Percentiles rank a stretch among this genome's conserved stretches.
These are phyloP conservation scores for Obba rivulosa DNA, from an alignment of 768 basidiomycete genomes.

Conservation along the genomic window DNA sequence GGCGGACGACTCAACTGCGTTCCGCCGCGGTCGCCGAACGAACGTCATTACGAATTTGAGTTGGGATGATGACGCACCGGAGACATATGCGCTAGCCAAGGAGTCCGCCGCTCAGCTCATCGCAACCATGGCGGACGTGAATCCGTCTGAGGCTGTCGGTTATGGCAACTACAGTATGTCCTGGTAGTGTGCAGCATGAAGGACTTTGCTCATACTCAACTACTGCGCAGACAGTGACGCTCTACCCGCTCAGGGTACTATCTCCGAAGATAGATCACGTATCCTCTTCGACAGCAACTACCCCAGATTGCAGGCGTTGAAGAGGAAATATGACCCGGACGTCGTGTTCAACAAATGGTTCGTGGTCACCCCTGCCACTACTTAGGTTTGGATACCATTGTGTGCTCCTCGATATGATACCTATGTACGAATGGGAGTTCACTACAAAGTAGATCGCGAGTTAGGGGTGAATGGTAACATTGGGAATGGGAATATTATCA, in stretches of 20 bases:
- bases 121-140: conserved; percentile 17
- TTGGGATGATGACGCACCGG: conserved; percentile 25
- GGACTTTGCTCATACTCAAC: no score
- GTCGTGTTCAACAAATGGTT: conserved; percentile 31
- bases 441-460: no score
- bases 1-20: conserved; percentile 32
- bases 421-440: no score
- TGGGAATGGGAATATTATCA: no score
- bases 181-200: no score
- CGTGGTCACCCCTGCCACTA: conserved; percentile 20
- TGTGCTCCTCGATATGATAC: no score
- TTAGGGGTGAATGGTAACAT: no score
- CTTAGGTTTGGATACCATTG: no score
- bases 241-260: conserved; percentile 6
- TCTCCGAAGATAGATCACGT: conserved; percentile 12
- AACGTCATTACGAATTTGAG: conserved; percentile 34
- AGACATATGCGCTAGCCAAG: conserved; percentile 24
- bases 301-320: conserved; percentile 30
- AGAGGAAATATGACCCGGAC: conserved; percentile 30
- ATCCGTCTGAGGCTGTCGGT: conserved; percentile 23
- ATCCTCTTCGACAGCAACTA: conserved; percentile 34
- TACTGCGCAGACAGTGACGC: conserved; percentile 9
- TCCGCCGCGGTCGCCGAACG: conserved; percentile 31
- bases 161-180: conserved; percentile 46
- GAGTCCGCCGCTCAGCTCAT: conserved; percentile 11